Base-by-base conservation (phyloP, 768 basidiomycete species). In the Glaciozyma martinii region DNA sequence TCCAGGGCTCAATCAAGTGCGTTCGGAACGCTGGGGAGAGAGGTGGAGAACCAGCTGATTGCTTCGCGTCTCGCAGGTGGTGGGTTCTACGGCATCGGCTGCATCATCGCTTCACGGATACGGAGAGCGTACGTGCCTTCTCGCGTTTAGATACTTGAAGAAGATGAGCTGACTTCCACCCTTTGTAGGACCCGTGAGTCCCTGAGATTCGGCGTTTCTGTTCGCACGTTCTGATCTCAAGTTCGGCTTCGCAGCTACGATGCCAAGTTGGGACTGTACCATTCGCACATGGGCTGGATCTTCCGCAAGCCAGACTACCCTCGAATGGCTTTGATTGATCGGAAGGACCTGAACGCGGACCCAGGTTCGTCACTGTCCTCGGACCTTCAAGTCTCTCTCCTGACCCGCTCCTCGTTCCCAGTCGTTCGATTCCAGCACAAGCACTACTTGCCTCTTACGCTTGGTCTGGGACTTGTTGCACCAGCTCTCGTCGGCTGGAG, bases 211-310 rank as follows among this genome's bases (percentile, higher is more conserved):
- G 3, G 21, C 3, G 19, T 47, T 2, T 47, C n/a, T 47, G 4
- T 16, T 47, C n/a, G 46, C 21, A 47, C 6, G 37, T 40, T 40
- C 54, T 56, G 46, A 29, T 46, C 18, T 25, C 52, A 25, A 21
- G 37, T 15, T 29, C 16, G 37, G 10, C 12, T 40, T 29, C 16
- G 2, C 60, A 86, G 85, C 5, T 90, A 90, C 73, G 80, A 85
- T 23, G 89, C 88, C 0, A 86, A 86, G 0, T 79, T 81, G 32
- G 88, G 89, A 1, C 75, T 90, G 3, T 80, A 86, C 59, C 88
- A 83, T 73, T 86, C 87, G 9, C 88, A 89, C 70, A 82, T 89
- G 79, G 89, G 88, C 2, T 90, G 89, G 88, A 89, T 89, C 71
- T 89, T 90, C 75, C 84, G 79, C 78, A 87, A 88, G 74, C 83